Evolutionary conservation across 1,284 basidiomycete genomes (phyloP).

Genomic region (Volvariella surrecta): DNA sequence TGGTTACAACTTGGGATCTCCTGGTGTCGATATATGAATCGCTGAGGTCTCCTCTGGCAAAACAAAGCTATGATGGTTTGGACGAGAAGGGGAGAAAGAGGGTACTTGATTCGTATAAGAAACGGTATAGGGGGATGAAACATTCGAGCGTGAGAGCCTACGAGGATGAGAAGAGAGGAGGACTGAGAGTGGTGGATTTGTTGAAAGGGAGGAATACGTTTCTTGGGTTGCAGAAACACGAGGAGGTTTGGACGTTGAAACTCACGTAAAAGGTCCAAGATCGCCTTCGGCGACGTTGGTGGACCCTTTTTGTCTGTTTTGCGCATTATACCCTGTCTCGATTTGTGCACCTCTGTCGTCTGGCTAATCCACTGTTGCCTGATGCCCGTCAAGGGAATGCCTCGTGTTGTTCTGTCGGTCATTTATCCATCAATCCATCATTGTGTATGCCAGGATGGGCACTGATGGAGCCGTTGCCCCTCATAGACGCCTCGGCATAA

Average conservation of each 20-base stretch:
- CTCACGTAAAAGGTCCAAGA: background rate
- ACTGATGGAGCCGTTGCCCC: too few species aligned
- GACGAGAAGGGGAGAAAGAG: slow-evolving; percentile 4
- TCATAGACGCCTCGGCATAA: too few species aligned
- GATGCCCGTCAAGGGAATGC: too few species aligned
- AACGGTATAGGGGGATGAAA: slow-evolving; percentile 18
- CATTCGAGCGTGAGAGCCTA: slow-evolving; percentile 14
- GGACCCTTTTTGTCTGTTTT: too few species aligned
- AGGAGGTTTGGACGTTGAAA: slow-evolving; percentile 2
- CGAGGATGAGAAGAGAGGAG: slow-evolving; percentile 19
- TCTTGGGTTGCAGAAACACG: slow-evolving; percentile 16
- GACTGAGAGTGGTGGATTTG: slow-evolving; percentile 24
- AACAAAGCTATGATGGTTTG: background rate
- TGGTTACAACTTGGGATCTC: slow-evolving; percentile 27
- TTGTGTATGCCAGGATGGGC: too few species aligned
- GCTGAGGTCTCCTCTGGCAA: slow-evolving; percentile 17
- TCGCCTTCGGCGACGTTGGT: background rate
- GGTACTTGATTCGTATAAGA: slow-evolving; percentile 28
- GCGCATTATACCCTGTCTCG: too few species aligned
- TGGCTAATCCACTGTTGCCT: too few species aligned
- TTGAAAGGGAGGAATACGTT: slow-evolving; percentile 19
- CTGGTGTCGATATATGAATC: slow-evolving; percentile 24
- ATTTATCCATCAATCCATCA: too few species aligned
- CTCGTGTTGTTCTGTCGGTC: too few species aligned
- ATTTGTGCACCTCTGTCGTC: too few species aligned